phyloP scores from a whole-genome alignment of 1,139 yeast genomes.

The Saccharomyces pastorianus region DNA sequence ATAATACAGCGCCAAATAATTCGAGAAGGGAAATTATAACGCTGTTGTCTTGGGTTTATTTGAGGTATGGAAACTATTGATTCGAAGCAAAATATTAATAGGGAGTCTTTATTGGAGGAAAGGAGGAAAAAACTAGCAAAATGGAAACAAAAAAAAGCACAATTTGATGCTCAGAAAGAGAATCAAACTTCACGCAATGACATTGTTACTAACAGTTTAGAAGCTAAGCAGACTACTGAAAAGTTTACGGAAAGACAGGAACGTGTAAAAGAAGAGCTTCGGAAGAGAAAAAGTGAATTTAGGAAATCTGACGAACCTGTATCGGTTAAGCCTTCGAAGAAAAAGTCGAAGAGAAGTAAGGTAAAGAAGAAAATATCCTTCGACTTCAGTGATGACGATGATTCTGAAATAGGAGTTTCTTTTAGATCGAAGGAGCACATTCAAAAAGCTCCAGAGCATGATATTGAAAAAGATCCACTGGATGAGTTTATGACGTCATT shows the following conservation, averaged over 20 bases:
- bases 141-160: conserved; percentile 34
- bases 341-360: conserved; percentile 6
- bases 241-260: conserved; percentile 20
- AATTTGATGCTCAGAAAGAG: conserved; percentile 20
- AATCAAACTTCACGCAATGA: conserved; percentile 4
- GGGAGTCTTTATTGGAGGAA: conserved; percentile 16
- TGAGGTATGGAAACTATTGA: conserved; percentile 1
- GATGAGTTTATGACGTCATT: conserved; percentile 28
- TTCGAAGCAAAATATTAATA: neutral
- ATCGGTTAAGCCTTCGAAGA: conserved; percentile 3
- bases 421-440: neutral
- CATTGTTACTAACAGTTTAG: conserved; percentile 12
- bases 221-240: conserved; percentile 4
- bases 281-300: conserved; percentile 31
- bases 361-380: conserved; percentile 14
- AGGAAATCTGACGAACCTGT: conserved; percentile 2
- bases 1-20: neutral
- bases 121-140: conserved; percentile 33
- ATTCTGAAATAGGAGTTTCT: conserved; percentile 1
- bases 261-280: conserved; percentile 38
- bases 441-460: neutral
- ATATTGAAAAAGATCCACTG: conserved; percentile 18
- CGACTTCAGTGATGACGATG: conserved; percentile 31
- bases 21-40: neutral
- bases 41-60: neutral